phyloP scores from a whole-genome alignment of 2,329 filamentous ascomycete genomes.

The Teratosphaeria gauchensis region DNA sequence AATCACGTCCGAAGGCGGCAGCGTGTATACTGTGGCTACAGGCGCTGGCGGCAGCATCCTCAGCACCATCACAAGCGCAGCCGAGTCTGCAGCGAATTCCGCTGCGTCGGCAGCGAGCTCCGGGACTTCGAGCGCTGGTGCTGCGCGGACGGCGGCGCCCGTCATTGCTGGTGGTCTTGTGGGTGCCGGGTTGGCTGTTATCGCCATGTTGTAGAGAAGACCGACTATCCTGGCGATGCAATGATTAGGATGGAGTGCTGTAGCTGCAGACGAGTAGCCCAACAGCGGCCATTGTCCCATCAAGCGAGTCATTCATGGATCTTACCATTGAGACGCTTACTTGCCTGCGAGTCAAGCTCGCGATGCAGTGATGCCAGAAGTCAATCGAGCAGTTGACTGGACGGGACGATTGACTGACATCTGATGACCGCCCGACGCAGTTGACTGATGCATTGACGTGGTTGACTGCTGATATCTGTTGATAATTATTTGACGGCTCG shows the following conservation, averaged over 20 bases:
- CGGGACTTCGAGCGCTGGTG: conserved; percentile 5
- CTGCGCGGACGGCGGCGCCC: conserved; percentile 14
- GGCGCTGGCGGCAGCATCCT: conserved; percentile 8
- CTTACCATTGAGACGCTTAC: too few relatives aligned
- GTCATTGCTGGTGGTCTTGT: conserved; percentile 22
- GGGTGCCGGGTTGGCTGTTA: conserved; percentile 23
- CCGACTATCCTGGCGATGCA: not conserved
- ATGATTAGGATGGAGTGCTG: not conserved
- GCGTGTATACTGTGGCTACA: conserved; percentile 7
- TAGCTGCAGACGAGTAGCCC: not conserved
- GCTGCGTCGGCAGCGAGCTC: not conserved
- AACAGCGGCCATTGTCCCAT: too few relatives aligned
- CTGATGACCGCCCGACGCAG: too few relatives aligned
- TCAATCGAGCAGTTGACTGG: too few relatives aligned
- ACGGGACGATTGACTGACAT: too few relatives aligned
- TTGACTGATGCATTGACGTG: too few relatives aligned
- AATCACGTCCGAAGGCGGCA: conserved; percentile 6
- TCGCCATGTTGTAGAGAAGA: conserved; percentile 16
- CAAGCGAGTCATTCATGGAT: too few relatives aligned
- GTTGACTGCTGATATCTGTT: too few relatives aligned
- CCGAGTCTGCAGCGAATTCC: not conserved
- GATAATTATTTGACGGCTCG: too few relatives aligned
- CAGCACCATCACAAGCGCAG: conserved; percentile 2
- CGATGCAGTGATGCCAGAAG: too few relatives aligned
- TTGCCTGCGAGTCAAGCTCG: too few relatives aligned